Percentiles rank a stretch among this genome's conserved stretches.
Evolutionary conservation across 2,329 filamentous ascomycete genomes (phyloP).

Genomic region (Fusarium sp.): DNA sequence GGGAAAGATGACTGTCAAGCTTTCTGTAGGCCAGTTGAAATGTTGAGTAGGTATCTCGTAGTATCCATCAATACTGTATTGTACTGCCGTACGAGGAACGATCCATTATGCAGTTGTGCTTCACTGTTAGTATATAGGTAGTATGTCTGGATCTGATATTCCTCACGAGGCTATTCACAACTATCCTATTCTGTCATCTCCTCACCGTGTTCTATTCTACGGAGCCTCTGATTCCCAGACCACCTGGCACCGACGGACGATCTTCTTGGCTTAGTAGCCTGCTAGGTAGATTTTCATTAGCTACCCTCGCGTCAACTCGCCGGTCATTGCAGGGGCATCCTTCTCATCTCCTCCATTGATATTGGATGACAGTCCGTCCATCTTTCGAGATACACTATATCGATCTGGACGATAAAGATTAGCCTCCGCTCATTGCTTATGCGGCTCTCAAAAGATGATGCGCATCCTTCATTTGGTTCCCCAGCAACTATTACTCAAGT

Average conservation of each 20-base stretch:
- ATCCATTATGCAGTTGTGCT: not conserved
- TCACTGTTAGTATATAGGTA: not conserved
- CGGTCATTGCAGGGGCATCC: slow-evolving; percentile 23
- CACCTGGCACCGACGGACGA: slow-evolving; percentile 7
- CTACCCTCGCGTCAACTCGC: slow-evolving; percentile 33
- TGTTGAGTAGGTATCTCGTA: not conserved
- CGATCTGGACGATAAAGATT: not conserved
- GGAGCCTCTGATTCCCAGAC: not conserved
- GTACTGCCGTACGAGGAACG: not conserved
- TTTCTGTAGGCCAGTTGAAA: slow-evolving; percentile 1
- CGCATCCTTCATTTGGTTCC: slow-evolving; percentile 8
- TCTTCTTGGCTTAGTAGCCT: slow-evolving; percentile 9
- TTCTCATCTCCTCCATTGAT: slow-evolving; percentile 7
- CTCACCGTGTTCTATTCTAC: slow-evolving; percentile 2
- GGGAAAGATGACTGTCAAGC: slow-evolving; percentile 6
- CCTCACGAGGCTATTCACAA: not conserved
- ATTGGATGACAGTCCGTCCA: not conserved
- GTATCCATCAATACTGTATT: not conserved
- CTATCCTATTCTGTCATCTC: not conserved
- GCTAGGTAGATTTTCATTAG: slow-evolving; percentile 19
- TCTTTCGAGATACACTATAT: not conserved
- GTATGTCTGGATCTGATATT: not conserved
- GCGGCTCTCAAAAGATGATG: not conserved
- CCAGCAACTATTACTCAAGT: slow-evolving; percentile 20
- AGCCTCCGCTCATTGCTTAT: slow-evolving; percentile 4